Percentiles rank a stretch among this genome's conserved stretches.
Evolutionary conservation across 192 early-diverging fungal species (phyloP).

Genomic region (Coemansia sp.): DNA sequence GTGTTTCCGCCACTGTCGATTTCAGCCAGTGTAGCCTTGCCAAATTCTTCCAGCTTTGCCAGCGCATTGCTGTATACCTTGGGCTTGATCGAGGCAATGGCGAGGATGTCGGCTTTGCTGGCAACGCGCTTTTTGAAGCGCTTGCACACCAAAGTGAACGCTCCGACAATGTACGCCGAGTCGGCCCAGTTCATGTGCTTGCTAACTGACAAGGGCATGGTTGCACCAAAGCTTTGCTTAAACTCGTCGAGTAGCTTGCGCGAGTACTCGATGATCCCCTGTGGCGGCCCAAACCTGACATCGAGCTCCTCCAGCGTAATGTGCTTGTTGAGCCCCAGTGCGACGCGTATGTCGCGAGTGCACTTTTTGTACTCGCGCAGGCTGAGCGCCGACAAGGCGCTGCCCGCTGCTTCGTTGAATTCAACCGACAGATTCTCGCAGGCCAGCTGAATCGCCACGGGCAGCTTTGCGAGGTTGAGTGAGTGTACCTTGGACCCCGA

Average conservation of each 20-base stretch:
- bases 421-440: constrained; percentile 40
- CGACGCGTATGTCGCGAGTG: constrained; percentile 29
- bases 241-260: constrained; percentile 42
- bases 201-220: constrained; percentile 28
- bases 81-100: constrained; percentile 18
- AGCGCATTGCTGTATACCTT: constrained; percentile 25
- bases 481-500: constrained; percentile 18
- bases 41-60: constrained; percentile 31
- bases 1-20: constrained; percentile 12
- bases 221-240: constrained; percentile 16
- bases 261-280: constrained; percentile 25
- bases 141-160: constrained; percentile 41
- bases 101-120: constrained; percentile 27
- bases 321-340: constrained; percentile 42
- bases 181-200: constrained; percentile 40
- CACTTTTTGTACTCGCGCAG: constrained; percentile 26
- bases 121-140: constrained; percentile 47
- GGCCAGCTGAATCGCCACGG: constrained; percentile 49
- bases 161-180: constrained; percentile 46
- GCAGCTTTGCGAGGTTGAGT: constrained; percentile 25
- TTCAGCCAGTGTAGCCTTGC: constrained; percentile 20
- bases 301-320: constrained; percentile 49
- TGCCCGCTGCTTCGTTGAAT: constrained; percentile 52
- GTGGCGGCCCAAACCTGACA: constrained; percentile 44
- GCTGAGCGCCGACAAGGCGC: constrained; percentile 34